These are phyloP conservation scores for Arabis alpina DNA, from an alignment of 345 rosid species.

Conservation along the genomic window DNA sequence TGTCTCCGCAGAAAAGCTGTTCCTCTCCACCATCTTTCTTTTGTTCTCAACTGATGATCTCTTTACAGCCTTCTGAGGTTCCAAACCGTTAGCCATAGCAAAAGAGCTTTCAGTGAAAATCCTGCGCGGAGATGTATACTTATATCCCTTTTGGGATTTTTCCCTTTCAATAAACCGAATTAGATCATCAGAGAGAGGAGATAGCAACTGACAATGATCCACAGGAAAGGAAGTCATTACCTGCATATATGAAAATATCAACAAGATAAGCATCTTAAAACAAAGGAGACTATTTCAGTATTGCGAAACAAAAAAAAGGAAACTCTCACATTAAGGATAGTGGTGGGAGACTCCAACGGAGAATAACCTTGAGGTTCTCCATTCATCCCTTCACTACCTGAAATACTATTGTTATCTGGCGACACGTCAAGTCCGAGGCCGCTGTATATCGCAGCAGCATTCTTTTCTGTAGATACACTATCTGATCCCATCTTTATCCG, in stretches of 20 bases:
- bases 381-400: conserved; percentile 76
- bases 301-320: conserved; percentile 35
- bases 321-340: conserved; percentile 66
- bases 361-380: conserved; percentile 55
- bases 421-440: conserved; percentile 94
- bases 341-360: conserved; percentile 62
- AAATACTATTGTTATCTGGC: conserved; percentile 81
- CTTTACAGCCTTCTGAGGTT: conserved; percentile 51
- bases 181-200: conserved; percentile 75
- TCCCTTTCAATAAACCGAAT: conserved; percentile 53
- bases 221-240: conserved; percentile 74
- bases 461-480: conserved; percentile 69
- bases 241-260: conserved; percentile 57
- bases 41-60: conserved; percentile 55
- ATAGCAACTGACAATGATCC: conserved; percentile 56
- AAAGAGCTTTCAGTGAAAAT: conserved; percentile 43
- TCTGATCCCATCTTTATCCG: conserved; percentile 82
- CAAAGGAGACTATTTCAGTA: conserved; percentile 26
- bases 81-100: conserved; percentile 43
- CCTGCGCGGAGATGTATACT: conserved; percentile 43
- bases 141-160: conserved; percentile 47
- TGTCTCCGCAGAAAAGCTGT: conserved; percentile 49
- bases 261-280: conserved; percentile 37
- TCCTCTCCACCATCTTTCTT: conserved; percentile 51
- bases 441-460: conserved; percentile 83